These are phyloP conservation scores for Aureobasidium pullulans DNA, from an alignment of 2,329 filamentous ascomycete genomes.

Conservation along the genomic window DNA sequence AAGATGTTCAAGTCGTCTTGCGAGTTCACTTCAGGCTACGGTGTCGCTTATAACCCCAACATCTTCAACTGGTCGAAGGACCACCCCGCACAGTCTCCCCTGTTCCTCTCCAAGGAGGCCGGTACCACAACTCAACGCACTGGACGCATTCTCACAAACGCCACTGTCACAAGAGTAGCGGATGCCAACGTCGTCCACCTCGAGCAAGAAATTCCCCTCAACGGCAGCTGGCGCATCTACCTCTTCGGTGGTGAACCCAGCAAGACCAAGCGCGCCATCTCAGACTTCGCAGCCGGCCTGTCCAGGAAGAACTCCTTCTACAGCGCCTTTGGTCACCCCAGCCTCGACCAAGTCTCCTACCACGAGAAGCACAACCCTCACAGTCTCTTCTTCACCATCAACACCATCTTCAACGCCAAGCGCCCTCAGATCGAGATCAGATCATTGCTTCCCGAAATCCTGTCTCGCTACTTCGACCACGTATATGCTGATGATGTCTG, in stretches of 20 bases:
- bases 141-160: constrained; percentile 68
- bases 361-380: constrained; percentile 83
- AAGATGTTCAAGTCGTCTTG: constrained; percentile 85
- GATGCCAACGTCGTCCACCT: constrained; percentile 87
- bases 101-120: constrained; percentile 55
- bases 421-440: constrained; percentile 66
- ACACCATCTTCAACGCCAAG: constrained; percentile 63
- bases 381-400: constrained; percentile 72
- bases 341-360: constrained; percentile 57
- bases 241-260: constrained; percentile 68
- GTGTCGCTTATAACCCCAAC: constrained; percentile 78
- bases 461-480: constrained; percentile 72
- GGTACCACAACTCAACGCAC: constrained; percentile 57
- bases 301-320: constrained; percentile 65
- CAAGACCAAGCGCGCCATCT: constrained; percentile 54
- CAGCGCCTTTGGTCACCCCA: constrained; percentile 53
- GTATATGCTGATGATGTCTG: constrained; percentile 80
- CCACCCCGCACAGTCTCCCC: constrained; percentile 62
- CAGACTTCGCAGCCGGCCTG: constrained; percentile 62
- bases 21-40: constrained; percentile 89
- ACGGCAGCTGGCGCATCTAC: constrained; percentile 81
- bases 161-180: constrained; percentile 76
- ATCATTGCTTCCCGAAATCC: constrained; percentile 59
- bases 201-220: constrained; percentile 82
- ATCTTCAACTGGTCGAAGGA: constrained; percentile 71